Base-by-base conservation (phyloP, 192 early-diverging fungal species). In the Mortierella antarctica region DNA sequence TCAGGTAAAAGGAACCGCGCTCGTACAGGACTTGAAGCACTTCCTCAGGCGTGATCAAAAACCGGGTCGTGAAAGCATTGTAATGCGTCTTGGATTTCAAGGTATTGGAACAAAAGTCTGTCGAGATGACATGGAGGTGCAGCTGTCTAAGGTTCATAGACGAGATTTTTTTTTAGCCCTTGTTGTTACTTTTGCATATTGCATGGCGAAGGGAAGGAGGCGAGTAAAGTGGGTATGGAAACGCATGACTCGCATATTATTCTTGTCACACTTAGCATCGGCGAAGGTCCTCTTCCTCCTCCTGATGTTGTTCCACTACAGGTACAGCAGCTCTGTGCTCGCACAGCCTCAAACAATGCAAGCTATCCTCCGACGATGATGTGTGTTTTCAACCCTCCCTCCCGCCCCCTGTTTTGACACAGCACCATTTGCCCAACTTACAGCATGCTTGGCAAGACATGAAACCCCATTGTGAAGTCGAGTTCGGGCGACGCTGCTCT, bases 381-480 rank as follows among this genome's bases (percentile, higher is more conserved):
- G 31, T 31, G 31, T 31, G 1, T 31, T 31, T 31, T 31, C 31
- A 31, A 31, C 31, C 31, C 3, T 31, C 3, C 31, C n/a, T n/a
- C 31, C 31, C 3, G 31, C 31, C 31, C 31, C 31, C 31, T 31
- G 31, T 31, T 31, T 31, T 31, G 31, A 31, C 31, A 31, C 31
- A 31, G 31, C 31, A 31, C 31, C 31, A 31, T 31, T 57, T 13
- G 41, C 31, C 39, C 23, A 8, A 48, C 73, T 41, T 62, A 87
- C 86, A 65, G 72, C 87, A 92, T 88, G 39, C 86, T 87, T 0
- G 89, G 88, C 13, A 92, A 44, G 2, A 83, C 81, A 57, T 92
- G 91, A 65, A 92, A 89, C 9, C 91, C 91, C 54, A 82, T 82
- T n/a, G 82, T 85, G 63, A 90, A 88, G 8, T 57, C 44, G 5